Conservation (phyloP, 2,329 filamentous ascomycete genomes). For the Penicillium sp. region DNA sequence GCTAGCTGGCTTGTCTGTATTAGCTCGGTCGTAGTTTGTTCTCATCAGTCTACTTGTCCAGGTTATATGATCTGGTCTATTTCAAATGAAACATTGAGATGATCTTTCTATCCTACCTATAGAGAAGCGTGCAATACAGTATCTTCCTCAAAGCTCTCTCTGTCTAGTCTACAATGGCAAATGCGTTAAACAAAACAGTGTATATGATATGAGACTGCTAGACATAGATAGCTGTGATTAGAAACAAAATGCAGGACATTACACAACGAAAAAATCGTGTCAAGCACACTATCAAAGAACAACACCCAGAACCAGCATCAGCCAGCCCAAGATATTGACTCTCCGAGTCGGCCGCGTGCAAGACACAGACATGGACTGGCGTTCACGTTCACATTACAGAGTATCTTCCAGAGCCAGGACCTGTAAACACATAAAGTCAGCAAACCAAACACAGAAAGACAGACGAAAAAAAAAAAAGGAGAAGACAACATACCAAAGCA, state of each 20-base stretch:
- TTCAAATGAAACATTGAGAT: no score
- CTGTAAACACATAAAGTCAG: conserved; percentile 35
- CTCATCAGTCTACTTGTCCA: neutral
- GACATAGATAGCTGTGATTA: neutral
- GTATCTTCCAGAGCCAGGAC: conserved; percentile 55
- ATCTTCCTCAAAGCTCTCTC: neutral
- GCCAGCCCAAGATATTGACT: neutral
- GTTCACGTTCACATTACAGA: conserved; percentile 24
- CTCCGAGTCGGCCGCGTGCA: neutral
- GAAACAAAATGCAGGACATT: neutral
- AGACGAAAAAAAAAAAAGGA: neutral
- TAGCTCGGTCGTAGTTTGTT: neutral
- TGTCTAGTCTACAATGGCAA: neutral
- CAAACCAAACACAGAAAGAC: neutral
- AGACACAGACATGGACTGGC: neutral
- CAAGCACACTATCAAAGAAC: neutral
- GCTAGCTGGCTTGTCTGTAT: neutral
- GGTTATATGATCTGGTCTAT: neutral
- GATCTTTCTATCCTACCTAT: neutral
- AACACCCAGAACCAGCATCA: neutral
- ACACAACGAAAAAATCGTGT: neutral
- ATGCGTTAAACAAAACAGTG: neutral
- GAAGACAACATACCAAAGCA: conserved; percentile 66
- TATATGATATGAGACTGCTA: neutral
- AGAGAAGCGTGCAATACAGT: neutral